Evolutionary conservation across 352 stramenopile genomes (phyloP).

Genomic region (Globisporangium middletonii): DNA sequence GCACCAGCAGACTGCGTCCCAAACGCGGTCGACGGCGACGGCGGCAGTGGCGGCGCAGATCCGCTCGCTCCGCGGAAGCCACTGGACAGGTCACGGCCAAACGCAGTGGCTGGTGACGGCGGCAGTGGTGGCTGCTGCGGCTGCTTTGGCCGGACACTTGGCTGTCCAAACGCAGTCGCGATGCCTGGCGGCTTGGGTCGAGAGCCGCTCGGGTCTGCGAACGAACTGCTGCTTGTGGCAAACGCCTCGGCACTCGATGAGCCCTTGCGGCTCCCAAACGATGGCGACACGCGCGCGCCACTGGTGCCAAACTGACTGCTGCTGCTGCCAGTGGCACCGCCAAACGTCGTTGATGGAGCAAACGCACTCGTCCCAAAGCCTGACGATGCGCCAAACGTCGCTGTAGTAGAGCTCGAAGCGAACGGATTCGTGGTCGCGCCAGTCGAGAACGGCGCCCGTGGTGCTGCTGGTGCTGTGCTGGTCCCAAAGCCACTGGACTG

Average conservation of each 20-base stretch:
- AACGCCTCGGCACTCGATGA: background rate
- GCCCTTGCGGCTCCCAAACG: background rate
- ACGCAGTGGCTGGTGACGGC: conserved; percentile 2
- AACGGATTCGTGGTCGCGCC: conserved; percentile 12
- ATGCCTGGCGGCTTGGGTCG: background rate
- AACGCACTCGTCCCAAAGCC: background rate
- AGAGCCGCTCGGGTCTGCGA: conserved; percentile 3
- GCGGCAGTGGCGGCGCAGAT: background rate
- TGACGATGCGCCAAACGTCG: conserved; percentile 2
- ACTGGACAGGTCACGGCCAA: background rate
- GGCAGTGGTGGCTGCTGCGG: conserved; percentile 1
- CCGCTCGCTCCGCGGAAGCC: conserved; percentile 1
- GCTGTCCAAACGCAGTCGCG: conserved; percentile 14
- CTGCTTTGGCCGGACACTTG: conserved; percentile 10
- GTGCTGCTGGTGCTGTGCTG: background rate
- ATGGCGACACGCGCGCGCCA: too few relatives aligned
- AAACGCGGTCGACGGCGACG: conserved; percentile 6
- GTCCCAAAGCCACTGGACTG: conserved; percentile 16
- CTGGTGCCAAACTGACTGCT: too few relatives aligned
- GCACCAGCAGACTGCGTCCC: background rate
- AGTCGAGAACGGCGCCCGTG: background rate
- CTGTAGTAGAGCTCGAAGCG: background rate
- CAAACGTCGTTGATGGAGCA: too few relatives aligned
- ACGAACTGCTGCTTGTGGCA: background rate
- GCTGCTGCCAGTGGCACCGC: too few relatives aligned